Evolutionary conservation across 108 stramenopile species (phyloP), one percentile per base, ranked within the genome.

Genomic region (Skeletonema potamos): DNA sequence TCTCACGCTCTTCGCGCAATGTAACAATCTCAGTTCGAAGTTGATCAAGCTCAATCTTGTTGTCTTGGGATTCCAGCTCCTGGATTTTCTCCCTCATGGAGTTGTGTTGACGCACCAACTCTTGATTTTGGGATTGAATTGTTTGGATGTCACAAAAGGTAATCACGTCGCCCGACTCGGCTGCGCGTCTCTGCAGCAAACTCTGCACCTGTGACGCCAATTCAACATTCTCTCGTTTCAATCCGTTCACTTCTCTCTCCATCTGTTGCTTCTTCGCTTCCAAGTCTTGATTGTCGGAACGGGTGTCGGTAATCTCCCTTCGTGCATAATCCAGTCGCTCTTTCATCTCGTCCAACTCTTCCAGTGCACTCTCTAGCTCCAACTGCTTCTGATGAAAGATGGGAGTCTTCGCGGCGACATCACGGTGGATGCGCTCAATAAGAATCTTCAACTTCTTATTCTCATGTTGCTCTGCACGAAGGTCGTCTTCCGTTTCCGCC

Each of bases 181-280:
- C 66, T 37, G 70, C 54, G 1, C 76, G 59, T 6, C 84, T 78
- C 29, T 85, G 82, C 34, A 96, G 73, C 43, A 96, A 76, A 22
- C 81, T 74, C 67, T 93, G 95, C 0, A 96, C 92, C 76, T 96
- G 95, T 29, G 77, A 72, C 6, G 95, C 95, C 68, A 96, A 78
- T 54, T 87, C 89, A 32, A 79, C 76, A 36, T 83, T 85, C 65
- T 96, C 92, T 30, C 71, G 61, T 37, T 73, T 74, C 54, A 85
- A 41, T 27, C 86, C 88, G 3, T 66, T 43, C 54, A 81, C 72
- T 36, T 83, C 69, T 20, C 66, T 61, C 51, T 74, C 76, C 68
- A 84, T 55, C 28, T 82, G 76, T 46, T 62, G 57, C 59, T 85
- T 64, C 62, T 84, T 88, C 7, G 44, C 8, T 17, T 85, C 85